phyloP scores from a whole-genome alignment of 2,329 filamentous ascomycete genomes.

The Septoria petroselini region DNA sequence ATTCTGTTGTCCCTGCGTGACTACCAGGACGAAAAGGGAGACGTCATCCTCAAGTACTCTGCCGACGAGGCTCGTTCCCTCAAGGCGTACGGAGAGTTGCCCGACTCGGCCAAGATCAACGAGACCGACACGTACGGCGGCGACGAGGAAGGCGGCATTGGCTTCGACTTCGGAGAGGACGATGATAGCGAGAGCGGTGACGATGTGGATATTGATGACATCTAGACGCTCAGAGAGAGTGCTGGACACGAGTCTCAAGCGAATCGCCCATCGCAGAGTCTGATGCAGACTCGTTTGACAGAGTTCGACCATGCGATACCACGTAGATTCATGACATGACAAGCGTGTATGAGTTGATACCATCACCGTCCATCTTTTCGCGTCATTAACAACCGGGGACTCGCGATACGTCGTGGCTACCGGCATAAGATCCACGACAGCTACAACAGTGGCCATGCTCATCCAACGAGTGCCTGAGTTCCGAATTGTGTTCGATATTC shows the following conservation, averaged over 20 bases:
- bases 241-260: not conserved
- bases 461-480: too few relatives aligned
- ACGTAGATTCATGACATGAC: too few relatives aligned
- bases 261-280: not conserved
- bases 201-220: slow-evolving; percentile 94
- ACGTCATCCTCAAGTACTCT: slow-evolving; percentile 92
- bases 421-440: too few relatives aligned
- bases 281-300: too few relatives aligned
- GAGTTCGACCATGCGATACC: too few relatives aligned
- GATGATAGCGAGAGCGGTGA: slow-evolving; percentile 60
- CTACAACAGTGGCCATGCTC: too few relatives aligned
- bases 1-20: slow-evolving; percentile 83
- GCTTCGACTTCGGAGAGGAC: slow-evolving; percentile 99
- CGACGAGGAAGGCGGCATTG: slow-evolving; percentile 89
- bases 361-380: too few relatives aligned
- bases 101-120: slow-evolving; percentile 99
- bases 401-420: too few relatives aligned
- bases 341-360: too few relatives aligned
- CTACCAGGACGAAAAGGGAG: slow-evolving; percentile 91
- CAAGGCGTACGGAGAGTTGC: slow-evolving; percentile 95
- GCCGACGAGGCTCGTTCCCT: slow-evolving; percentile 91
- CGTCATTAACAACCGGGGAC: too few relatives aligned
- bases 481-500: too few relatives aligned
- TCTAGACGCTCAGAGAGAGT: slow-evolving; percentile 50
- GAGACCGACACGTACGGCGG: slow-evolving; percentile 93